These are phyloP conservation scores for Phlebiopsis gigantea DNA, from an alignment of 768 basidiomycete species.

Conservation along the genomic window DNA sequence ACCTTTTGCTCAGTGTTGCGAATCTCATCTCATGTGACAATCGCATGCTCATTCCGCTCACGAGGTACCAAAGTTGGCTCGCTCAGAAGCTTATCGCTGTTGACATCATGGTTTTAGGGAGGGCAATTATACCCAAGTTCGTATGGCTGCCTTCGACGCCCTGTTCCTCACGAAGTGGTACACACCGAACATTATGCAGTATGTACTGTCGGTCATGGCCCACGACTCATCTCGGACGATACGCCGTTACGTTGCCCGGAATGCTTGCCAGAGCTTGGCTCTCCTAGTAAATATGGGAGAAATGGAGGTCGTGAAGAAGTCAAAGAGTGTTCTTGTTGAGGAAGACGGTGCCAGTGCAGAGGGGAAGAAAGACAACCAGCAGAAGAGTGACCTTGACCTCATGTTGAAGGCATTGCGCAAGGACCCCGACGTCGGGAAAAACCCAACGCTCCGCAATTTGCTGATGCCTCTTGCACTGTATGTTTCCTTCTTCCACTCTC, in stretches of 20 bases:
- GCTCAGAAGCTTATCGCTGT: not conserved
- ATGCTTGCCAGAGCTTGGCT: slow-evolving; percentile 81
- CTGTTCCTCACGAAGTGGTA: slow-evolving; percentile 89
- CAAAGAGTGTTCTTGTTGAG: slow-evolving; percentile 76
- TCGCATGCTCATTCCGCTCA: slow-evolving; percentile 79
- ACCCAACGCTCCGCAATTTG: slow-evolving; percentile 72
- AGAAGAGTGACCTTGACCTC: slow-evolving; percentile 77
- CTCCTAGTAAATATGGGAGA: slow-evolving; percentile 87
- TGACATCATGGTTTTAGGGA: slow-evolving; percentile 48
- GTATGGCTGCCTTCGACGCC: slow-evolving; percentile 91
- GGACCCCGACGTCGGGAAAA: slow-evolving; percentile 79
- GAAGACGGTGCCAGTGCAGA: slow-evolving; percentile 75
- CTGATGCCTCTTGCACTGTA: slow-evolving; percentile 82
- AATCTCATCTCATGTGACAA: slow-evolving; percentile 75
- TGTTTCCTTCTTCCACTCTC: slow-evolving; percentile 18
- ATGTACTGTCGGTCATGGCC: slow-evolving; percentile 81
- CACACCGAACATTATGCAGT: slow-evolving; percentile 76
- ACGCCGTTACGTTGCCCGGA: slow-evolving; percentile 82
- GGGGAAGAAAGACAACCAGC: slow-evolving; percentile 61
- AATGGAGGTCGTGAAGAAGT: slow-evolving; percentile 68
- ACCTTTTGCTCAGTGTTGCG: slow-evolving; percentile 70
- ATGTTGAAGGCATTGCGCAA: slow-evolving; percentile 87
- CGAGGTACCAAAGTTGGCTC: slow-evolving; percentile 51
- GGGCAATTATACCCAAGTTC: slow-evolving; percentile 89
- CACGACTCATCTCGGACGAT: slow-evolving; percentile 80